Evolutionary conservation across 495 filamentous ascomycete species (phyloP), one percentile per base, ranked within the genome.

Genomic region (Hypoxylon rickii): DNA sequence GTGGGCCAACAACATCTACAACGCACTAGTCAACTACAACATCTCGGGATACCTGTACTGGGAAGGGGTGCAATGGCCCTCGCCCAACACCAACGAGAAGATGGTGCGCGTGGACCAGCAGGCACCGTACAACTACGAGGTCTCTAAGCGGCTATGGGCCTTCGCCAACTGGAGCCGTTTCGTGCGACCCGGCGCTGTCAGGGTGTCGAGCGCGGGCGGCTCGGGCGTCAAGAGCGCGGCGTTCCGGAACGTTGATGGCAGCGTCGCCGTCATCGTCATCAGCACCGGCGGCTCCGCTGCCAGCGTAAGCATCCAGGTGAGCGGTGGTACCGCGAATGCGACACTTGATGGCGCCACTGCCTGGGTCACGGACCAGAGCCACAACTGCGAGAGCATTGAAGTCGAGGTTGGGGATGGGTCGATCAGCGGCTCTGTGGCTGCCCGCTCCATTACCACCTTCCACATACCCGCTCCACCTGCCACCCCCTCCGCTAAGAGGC

Each of bases 1-100:
- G n/a, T 83, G 79, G 80, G 82, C 80, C 5, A 79, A 76, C 55
- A 74, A 77, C 51, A 77, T 85, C 49, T 76, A 75, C 46, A 70
- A 63, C 22, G 73, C 73, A 22, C 61, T 84, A 10, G 70, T 72
- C 6, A 68, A 54, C 47, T 68, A 60, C 29, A 77, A 79, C 51
- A 50, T 75, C 3, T 78, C 73, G 26, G 81, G 71, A 3, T 80
- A 76, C 57, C 55, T 83, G 12, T 83, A 79, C 66, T 85, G 81
- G 81, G 74, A 78, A 51, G 78, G 77, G n/a, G 72, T 77, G 29
- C 75, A 79, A 42, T 73, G 72, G 64, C 73, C 75, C 1, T 73
- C 69, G 54, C 73, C 72, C 26, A 73, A 65, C 63, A 73, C 76
- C 16, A 78, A 78, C 65, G 75, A 77, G 59, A 75, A 73, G 56